phyloP scores from a whole-genome alignment of 352 stramenopile species.

The Vaucheria bursata region DNA sequence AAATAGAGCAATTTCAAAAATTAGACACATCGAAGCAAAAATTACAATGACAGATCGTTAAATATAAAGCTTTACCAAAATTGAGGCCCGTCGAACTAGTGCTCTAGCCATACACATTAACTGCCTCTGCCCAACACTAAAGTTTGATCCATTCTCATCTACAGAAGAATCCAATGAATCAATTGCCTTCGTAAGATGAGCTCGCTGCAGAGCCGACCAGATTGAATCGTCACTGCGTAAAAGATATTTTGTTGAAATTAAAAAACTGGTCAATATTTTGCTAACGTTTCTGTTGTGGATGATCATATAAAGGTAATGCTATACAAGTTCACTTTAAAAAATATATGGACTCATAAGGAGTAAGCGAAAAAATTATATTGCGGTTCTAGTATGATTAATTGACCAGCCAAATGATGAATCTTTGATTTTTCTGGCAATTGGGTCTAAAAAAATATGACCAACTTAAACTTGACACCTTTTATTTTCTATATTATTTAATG shows the following conservation, averaged over 20 bases:
- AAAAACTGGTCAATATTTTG: background rate
- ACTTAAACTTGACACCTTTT: no score
- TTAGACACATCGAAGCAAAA: background rate
- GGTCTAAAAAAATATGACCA: no score
- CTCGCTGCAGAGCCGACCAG: conserved; percentile 56
- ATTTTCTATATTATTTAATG: no score
- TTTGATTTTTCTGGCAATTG: no score
- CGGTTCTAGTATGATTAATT: no score
- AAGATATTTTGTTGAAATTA: background rate
- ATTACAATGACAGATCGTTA: background rate
- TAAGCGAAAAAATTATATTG: no score
- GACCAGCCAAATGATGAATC: no score
- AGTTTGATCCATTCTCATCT: conserved; percentile 79
- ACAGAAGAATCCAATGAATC: conserved; percentile 69
- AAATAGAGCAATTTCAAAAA: background rate
- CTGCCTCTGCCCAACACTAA: conserved; percentile 87
- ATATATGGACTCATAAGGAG: no score
- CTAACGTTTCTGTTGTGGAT: background rate
- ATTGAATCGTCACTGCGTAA: conserved; percentile 34
- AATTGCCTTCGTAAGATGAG: conserved; percentile 58
- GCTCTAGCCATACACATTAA: conserved; percentile 87
- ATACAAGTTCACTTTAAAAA: no score
- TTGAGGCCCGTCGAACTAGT: conserved; percentile 59
- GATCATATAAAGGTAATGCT: no score
- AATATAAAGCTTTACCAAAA: conserved; percentile 15